Conservation (phyloP, 345 rosid species). For the Brassica carinata region DNA sequence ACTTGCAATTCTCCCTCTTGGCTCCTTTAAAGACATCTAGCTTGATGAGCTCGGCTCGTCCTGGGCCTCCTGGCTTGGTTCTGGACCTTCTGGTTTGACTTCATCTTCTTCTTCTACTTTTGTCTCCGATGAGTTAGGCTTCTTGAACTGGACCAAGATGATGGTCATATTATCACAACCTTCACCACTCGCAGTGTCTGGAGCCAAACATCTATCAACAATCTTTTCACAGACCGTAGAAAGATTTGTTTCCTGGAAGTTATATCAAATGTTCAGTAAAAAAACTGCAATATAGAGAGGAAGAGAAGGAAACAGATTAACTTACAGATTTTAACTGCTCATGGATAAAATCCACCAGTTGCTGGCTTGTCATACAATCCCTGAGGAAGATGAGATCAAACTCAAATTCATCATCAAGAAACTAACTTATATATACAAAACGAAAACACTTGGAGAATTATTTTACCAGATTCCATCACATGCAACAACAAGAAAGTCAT, state of each 20-base stretch:
- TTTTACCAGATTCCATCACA: slow-evolving; percentile 79
- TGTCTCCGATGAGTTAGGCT: slow-evolving; percentile 23
- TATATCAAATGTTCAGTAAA: too few species aligned
- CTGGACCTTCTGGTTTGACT: slow-evolving; percentile 27
- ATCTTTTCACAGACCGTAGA: background rate
- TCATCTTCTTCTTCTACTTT: slow-evolving; percentile 26
- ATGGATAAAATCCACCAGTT: slow-evolving; percentile 67
- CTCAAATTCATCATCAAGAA: slow-evolving; percentile 13
- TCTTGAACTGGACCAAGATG: slow-evolving; percentile 83
- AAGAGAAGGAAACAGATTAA: background rate
- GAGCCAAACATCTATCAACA: slow-evolving; percentile 85
- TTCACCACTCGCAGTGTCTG: slow-evolving; percentile 70
- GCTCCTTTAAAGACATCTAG: slow-evolving; percentile 23
- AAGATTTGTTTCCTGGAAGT: too few species aligned
- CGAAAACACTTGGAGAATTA: background rate
- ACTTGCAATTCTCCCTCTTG: slow-evolving; percentile 1
- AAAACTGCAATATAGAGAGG: background rate
- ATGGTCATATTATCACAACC: slow-evolving; percentile 99
- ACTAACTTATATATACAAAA: background rate
- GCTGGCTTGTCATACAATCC: slow-evolving; percentile 91
- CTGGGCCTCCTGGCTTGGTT: slow-evolving; percentile 34
- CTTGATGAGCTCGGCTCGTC: slow-evolving; percentile 42
- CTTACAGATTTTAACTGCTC: slow-evolving; percentile 60
- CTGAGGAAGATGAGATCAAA: slow-evolving; percentile 35
- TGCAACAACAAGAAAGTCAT: slow-evolving; percentile 83